Conservation (phyloP, 148 eudicot species). For the Arbutus unedo region DNA sequence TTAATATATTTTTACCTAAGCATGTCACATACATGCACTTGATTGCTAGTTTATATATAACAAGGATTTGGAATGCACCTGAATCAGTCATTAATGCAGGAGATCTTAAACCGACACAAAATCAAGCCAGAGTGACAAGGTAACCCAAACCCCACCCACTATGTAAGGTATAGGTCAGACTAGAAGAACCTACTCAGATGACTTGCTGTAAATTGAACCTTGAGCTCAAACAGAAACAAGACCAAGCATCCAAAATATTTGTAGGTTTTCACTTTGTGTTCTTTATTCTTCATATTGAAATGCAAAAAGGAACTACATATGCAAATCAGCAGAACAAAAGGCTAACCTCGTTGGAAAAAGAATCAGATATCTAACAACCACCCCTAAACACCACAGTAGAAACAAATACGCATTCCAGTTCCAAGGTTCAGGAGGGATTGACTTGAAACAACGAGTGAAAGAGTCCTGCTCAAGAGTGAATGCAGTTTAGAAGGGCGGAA, state of each 20-base stretch:
- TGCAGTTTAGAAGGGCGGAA: not conserved
- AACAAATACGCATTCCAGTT: conserved; percentile 91
- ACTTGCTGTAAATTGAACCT: not conserved
- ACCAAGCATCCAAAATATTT: not conserved
- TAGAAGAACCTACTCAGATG: not conserved
- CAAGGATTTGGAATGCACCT: too few relatives aligned
- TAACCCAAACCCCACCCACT: not conserved
- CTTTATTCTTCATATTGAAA: not conserved
- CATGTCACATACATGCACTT: not conserved
- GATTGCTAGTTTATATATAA: not conserved
- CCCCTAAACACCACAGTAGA: conserved; percentile 94
- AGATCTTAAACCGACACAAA: not conserved
- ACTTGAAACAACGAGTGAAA: conserved; percentile 97
- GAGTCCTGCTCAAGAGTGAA: conserved; percentile 66
- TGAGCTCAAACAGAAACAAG: not conserved
- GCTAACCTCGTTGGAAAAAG: conserved; percentile 80
- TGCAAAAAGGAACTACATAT: not conserved
- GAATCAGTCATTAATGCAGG: not conserved
- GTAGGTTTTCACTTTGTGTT: not conserved
- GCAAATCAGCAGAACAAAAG: not conserved
- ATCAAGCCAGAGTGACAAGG: not conserved
- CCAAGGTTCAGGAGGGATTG: conserved; percentile 26
- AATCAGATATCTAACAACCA: conserved; percentile 67
- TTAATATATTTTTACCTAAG: too few relatives aligned
- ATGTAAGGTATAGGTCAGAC: not conserved